Base-by-base conservation (phyloP, 2,329 filamentous ascomycete species). In the Kalmusia sp. region DNA sequence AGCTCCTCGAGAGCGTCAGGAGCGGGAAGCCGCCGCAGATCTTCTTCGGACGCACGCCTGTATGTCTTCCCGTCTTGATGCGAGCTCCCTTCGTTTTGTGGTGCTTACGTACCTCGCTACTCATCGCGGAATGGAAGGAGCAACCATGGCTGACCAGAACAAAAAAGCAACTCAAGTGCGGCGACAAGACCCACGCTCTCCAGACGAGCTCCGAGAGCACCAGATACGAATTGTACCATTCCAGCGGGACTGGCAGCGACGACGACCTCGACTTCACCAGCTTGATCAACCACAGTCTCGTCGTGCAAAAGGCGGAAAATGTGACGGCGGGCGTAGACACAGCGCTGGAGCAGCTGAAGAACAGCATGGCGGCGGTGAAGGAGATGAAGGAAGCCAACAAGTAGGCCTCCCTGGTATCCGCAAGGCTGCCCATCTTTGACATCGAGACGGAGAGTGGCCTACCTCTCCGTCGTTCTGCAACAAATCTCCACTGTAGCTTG, bases 351-450 rank as follows among this genome's bases (percentile, higher is more conserved):
- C 80, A 79, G 33, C 76, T 88, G 49, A 81, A 86, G 70, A 83
- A 79, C 67, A 86, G 79, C 63, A 77, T 88, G 68, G 85, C 80
- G 55, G 81, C 82, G 19, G 80, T 84, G 46, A 78, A 85, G 64
- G 78, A 85, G 64, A 80, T 84, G 59, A 86, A 86, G 71, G 80
- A 86, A 70, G 84, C 84, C 31, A 85, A 84, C 68, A 82, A 82
- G 76, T 78, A 72, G 67, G 75, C 70, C 61, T 69, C 63, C 64
- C 67, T 54, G 63, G 64, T 67, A 39, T 61, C 52, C 59, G 59
- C 55, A 50, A 63, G 61, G 61, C 58, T 63, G 59, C 52, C 58
- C 59, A 46, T 57, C 54, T 58, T 52, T 64, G 55, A 47, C 52
- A 54, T 63, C 55, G 35, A 53, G 56, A 57, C 52, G 50, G 38